phyloP scores from a whole-genome alignment of 768 basidiomycete genomes.

The Phlegmacium glaucopus region DNA sequence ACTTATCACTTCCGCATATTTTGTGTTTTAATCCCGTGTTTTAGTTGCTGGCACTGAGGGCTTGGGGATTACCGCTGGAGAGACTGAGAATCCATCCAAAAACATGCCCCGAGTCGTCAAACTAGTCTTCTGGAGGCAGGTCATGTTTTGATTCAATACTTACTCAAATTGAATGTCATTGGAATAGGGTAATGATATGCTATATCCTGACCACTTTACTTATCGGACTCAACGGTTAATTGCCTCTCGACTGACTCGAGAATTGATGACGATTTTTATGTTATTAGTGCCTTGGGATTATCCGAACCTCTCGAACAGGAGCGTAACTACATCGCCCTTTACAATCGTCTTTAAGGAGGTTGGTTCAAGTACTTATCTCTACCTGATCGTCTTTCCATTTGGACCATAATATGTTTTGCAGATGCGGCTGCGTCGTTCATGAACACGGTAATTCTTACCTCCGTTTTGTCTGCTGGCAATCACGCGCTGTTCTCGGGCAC shows the following conservation, averaged over 20 bases:
- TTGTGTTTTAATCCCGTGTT: slow-evolving; percentile 3
- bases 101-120: slow-evolving; percentile 90
- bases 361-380: slow-evolving; percentile 45
- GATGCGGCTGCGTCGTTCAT: slow-evolving; percentile 75
- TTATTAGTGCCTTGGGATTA: slow-evolving; percentile 71
- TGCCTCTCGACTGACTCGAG: background rate
- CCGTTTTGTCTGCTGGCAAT: slow-evolving; percentile 84
- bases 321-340: slow-evolving; percentile 80
- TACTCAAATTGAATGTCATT: background rate
- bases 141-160: background rate
- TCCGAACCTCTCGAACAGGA: slow-evolving; percentile 67
- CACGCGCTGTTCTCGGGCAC: slow-evolving; percentile 87
- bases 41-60: slow-evolving; percentile 86
- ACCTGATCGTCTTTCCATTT: background rate
- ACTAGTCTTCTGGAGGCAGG: slow-evolving; percentile 84
- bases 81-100: slow-evolving; percentile 81
- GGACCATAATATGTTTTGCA: slow-evolving; percentile 24
- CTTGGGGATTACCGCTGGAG: slow-evolving; percentile 89
- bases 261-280: background rate
- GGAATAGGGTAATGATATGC: slow-evolving; percentile 70
- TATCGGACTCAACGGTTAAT: slow-evolving; percentile 77
- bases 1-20: slow-evolving; percentile 1
- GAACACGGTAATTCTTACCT: slow-evolving; percentile 82
- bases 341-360: slow-evolving; percentile 79
- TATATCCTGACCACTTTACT: slow-evolving; percentile 74